Conservation (phyloP, 2,329 filamentous ascomycete genomes). For the Metarhizium rileyi region DNA sequence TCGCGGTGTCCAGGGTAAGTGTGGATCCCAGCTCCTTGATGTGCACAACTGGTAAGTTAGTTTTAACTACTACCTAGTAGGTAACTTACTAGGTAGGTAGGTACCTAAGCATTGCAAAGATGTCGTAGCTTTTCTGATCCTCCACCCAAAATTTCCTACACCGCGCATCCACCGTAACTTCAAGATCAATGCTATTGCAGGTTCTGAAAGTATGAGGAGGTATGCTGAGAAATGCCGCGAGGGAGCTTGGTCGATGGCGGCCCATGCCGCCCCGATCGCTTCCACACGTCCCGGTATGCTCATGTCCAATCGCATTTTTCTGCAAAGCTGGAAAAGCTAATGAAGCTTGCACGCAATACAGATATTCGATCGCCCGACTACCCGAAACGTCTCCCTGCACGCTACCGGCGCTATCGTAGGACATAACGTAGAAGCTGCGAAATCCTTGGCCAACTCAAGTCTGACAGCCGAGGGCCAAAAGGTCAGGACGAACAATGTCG, state of each 20-base stretch:
- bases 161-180: neutral
- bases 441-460: neutral
- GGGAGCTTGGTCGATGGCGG: conserved; percentile 22
- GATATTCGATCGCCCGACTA: neutral
- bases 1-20: neutral
- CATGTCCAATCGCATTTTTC: neutral
- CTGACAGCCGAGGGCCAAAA: neutral
- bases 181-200: neutral
- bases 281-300: conserved; percentile 13
- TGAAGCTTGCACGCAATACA: neutral
- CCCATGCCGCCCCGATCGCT: conserved; percentile 15
- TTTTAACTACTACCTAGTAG: too few species aligned
- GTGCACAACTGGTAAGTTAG: too few species aligned
- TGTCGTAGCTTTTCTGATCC: neutral
- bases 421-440: neutral
- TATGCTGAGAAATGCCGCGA: conserved; percentile 25
- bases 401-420: neutral
- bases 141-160: neutral
- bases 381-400: neutral
- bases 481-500: neutral
- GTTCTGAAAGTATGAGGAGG: conserved; percentile 23
- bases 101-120: neutral
- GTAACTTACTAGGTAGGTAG: too few species aligned
- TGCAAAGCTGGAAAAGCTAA: neutral
- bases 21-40: neutral